Conservation (phyloP, 2,329 filamentous ascomycete species). For the Fusarium denticulatum region DNA sequence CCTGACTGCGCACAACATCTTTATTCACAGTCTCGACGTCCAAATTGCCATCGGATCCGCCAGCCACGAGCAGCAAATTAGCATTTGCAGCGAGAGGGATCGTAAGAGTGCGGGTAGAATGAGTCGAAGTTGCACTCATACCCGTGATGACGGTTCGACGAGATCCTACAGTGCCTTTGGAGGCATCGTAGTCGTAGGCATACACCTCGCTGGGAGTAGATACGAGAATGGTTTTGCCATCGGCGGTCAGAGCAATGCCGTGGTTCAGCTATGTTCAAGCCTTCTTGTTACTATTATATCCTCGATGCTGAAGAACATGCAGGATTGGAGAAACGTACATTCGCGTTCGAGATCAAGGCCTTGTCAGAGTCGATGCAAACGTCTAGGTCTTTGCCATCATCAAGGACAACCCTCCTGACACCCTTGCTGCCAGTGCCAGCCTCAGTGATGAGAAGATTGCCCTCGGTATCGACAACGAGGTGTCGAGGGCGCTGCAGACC, state of each 20-base stretch:
- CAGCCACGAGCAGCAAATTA: slow-evolving; percentile 5
- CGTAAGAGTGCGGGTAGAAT: slow-evolving; percentile 1
- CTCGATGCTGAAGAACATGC: accelerated
- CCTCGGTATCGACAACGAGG: not conserved
- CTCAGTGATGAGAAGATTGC: slow-evolving; percentile 4
- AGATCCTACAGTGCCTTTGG: not conserved
- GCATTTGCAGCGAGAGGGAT: slow-evolving; percentile 4
- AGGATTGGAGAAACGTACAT: not conserved
- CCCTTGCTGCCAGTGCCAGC: not conserved
- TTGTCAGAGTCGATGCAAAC: slow-evolving; percentile 12
- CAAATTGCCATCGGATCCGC: slow-evolving; percentile 6
- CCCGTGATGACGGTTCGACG: not conserved
- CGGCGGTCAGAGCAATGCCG: not conserved
- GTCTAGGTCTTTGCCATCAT: slow-evolving; percentile 2
- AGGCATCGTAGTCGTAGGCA: slow-evolving; percentile 11
- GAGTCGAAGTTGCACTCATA: slow-evolving; percentile 6
- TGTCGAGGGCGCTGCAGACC: slow-evolving; percentile 4
- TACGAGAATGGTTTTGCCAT: slow-evolving; percentile 13
- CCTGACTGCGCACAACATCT: slow-evolving; percentile 2
- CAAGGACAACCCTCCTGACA: slow-evolving; percentile 4
- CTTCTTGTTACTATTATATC: not conserved
- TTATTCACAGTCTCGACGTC: slow-evolving; percentile 3
- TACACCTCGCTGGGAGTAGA: slow-evolving; percentile 15
- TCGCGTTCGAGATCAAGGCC: not conserved
- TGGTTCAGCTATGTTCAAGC: not conserved